Evolutionary conservation across 2,329 filamentous ascomycete genomes (phyloP).

Genomic region (Pyrenophora graminea): DNA sequence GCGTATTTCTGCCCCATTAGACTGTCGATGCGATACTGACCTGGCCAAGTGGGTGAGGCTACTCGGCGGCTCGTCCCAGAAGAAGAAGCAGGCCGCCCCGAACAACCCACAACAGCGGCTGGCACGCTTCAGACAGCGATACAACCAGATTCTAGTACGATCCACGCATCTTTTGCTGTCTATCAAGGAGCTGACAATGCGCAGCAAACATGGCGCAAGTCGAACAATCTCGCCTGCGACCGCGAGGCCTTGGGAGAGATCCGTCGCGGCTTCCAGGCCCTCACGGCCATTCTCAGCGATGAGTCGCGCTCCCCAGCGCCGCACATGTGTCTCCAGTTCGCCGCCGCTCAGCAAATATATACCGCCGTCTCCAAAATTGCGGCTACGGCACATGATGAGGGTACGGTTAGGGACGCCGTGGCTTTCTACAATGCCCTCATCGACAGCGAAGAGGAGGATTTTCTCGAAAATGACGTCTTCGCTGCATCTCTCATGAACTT

Average conservation of each 20-base stretch:
- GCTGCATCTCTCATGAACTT: conserved; percentile 86
- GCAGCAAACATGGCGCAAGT: conserved; percentile 65
- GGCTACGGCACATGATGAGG: conserved; percentile 79
- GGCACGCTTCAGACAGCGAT: conserved; percentile 64
- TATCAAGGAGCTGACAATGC: conserved; percentile 15
- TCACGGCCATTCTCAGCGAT: conserved; percentile 75
- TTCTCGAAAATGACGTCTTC: conserved; percentile 84
- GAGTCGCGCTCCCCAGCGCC: conserved; percentile 86
- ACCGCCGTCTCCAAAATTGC: conserved; percentile 88
- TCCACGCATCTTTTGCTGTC: conserved; percentile 26
- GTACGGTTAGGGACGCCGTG: conserved; percentile 82
- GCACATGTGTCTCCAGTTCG: conserved; percentile 89
- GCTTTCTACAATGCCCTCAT: conserved; percentile 88
- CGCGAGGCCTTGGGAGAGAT: conserved; percentile 56
- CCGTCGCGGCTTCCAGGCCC: conserved; percentile 58
- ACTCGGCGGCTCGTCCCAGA: conserved; percentile 60
- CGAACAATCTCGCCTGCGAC: conserved; percentile 56
- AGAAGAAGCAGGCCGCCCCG: conserved; percentile 56
- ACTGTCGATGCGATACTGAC: conserved; percentile 22
- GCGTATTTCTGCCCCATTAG: conserved; percentile 5
- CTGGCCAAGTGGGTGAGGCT: conserved; percentile 61
- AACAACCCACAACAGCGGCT: conserved; percentile 65
- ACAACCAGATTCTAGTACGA: conserved; percentile 59
- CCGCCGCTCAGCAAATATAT: conserved; percentile 84
- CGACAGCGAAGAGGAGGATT: conserved; percentile 94